A percentile compares a stretch with the other conserved stretches of the same genome.
phyloP scores from a whole-genome alignment of 192 early-diverging fungal species.

The Coemansia sp. region DNA sequence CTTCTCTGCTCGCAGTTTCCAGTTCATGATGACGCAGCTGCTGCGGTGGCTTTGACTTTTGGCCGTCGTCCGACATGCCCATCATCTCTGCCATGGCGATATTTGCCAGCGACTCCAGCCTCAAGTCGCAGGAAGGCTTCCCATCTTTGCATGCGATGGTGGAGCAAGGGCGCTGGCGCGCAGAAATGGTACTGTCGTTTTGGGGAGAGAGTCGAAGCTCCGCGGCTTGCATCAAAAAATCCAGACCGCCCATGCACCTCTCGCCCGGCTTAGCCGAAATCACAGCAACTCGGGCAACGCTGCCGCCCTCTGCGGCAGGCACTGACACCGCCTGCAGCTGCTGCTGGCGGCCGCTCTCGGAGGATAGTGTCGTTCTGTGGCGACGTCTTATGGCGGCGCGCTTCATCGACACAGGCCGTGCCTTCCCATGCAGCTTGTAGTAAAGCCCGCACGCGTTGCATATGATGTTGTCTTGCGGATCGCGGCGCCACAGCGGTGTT shows the following conservation, averaged over 20 bases:
- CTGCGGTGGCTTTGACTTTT: neutral
- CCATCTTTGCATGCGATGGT: neutral
- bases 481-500: conserved; percentile 96
- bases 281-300: neutral
- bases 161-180: neutral
- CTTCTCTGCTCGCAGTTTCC: neutral
- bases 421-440: conserved; percentile 90
- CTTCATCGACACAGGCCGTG: conserved; percentile 86
- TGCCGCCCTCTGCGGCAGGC: neutral
- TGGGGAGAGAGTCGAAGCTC: conserved; percentile 21
- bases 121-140: conserved; percentile 8
- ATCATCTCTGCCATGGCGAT: conserved; percentile 46
- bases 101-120: conserved; percentile 52
- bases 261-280: neutral
- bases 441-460: conserved; percentile 98
- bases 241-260: conserved; percentile 25
- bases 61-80: neutral
- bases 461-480: conserved; percentile 84
- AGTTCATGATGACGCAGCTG: neutral
- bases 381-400: conserved; percentile 90
- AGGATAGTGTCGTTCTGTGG: conserved; percentile 61
- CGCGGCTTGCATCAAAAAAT: conserved; percentile 37
- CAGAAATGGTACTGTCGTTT: neutral
- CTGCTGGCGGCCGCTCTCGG: neutral
- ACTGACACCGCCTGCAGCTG: conserved; percentile 13